Percentiles rank a stretch among this genome's conserved stretches.
Evolutionary conservation across 2,329 filamentous ascomycete genomes (phyloP).

Genomic region (Rachicladosporium sp.): DNA sequence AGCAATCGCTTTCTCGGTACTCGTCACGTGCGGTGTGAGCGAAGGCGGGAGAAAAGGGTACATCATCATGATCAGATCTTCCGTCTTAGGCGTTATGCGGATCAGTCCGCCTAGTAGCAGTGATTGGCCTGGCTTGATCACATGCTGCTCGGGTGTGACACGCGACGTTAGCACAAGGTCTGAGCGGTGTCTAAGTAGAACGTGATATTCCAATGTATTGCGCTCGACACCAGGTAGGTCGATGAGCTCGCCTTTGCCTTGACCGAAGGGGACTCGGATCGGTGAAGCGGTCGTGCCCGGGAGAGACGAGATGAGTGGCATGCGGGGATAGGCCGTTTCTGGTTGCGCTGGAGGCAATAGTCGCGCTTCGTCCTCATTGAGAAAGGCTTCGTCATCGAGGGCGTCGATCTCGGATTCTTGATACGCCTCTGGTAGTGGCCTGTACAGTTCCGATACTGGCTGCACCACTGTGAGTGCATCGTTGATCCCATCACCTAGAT

Average conservation of each 20-base stretch:
- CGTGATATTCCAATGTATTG: conserved; percentile 57
- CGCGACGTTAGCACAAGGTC: conserved; percentile 69
- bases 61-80: conserved; percentile 56
- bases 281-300: conserved; percentile 92
- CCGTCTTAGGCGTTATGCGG: conserved; percentile 64
- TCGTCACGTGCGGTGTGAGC: conserved; percentile 61
- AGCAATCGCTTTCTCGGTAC: conserved; percentile 64
- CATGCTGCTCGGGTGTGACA: conserved; percentile 58
- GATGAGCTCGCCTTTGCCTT: conserved; percentile 77
- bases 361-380: conserved; percentile 15
- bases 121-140: conserved; percentile 64
- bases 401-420: conserved; percentile 4
- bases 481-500: not conserved
- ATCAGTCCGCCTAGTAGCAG: conserved; percentile 71
- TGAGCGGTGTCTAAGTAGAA: conserved; percentile 52
- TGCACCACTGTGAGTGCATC: not conserved
- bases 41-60: conserved; percentile 65
- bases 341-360: conserved; percentile 66
- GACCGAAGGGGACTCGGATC: conserved; percentile 82
- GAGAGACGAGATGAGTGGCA: conserved; percentile 75
- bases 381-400: conserved; percentile 12
- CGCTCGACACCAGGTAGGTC: conserved; percentile 80
- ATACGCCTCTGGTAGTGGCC: conserved; percentile 1
- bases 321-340: conserved; percentile 64
- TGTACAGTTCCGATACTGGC: not conserved